These are phyloP conservation scores for Penicillium salamii DNA, from an alignment of 495 filamentous ascomycete genomes.

Conservation along the genomic window DNA sequence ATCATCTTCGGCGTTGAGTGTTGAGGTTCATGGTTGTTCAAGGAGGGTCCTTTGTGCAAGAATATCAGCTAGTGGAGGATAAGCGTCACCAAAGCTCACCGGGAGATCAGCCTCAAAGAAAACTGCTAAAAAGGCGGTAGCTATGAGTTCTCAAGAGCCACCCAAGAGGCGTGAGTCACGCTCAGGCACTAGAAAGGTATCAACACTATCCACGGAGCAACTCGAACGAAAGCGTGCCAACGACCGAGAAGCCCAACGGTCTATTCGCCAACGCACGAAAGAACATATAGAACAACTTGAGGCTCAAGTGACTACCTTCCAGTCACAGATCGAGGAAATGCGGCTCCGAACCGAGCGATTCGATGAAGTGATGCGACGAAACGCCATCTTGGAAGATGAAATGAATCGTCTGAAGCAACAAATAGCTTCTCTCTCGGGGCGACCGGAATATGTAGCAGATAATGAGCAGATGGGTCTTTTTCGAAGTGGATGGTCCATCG, in stretches of 20 bases:
- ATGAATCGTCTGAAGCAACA: constrained; percentile 43
- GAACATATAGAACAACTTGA: constrained; percentile 58
- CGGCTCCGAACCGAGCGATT: constrained; percentile 44
- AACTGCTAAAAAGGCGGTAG: constrained; percentile 10
- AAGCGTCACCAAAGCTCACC: background rate
- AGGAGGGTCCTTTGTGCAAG: constrained; percentile 11
- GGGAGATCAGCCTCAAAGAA: background rate
- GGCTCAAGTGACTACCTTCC: constrained; percentile 43
- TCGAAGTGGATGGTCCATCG: constrained; percentile 13
- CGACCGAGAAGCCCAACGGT: constrained; percentile 61
- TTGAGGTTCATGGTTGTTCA: constrained; percentile 17
- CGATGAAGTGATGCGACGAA: constrained; percentile 49
- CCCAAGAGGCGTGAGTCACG: constrained; percentile 47
- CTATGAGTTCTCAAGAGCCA: constrained; percentile 15
- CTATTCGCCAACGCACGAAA: constrained; percentile 59
- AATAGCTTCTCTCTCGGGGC: constrained; percentile 23
- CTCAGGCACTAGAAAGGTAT: constrained; percentile 58
- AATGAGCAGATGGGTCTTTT: constrained; percentile 8
- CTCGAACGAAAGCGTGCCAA: constrained; percentile 62
- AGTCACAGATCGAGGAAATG: constrained; percentile 50
- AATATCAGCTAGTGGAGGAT: constrained; percentile 6
- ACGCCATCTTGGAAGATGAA: constrained; percentile 54
- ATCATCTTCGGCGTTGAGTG: constrained; percentile 1
- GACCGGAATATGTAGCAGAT: constrained; percentile 6
- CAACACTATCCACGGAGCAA: constrained; percentile 55